Base-by-base conservation (phyloP, 2,329 filamentous ascomycete species). In the Zymoseptoria ardabiliae region DNA sequence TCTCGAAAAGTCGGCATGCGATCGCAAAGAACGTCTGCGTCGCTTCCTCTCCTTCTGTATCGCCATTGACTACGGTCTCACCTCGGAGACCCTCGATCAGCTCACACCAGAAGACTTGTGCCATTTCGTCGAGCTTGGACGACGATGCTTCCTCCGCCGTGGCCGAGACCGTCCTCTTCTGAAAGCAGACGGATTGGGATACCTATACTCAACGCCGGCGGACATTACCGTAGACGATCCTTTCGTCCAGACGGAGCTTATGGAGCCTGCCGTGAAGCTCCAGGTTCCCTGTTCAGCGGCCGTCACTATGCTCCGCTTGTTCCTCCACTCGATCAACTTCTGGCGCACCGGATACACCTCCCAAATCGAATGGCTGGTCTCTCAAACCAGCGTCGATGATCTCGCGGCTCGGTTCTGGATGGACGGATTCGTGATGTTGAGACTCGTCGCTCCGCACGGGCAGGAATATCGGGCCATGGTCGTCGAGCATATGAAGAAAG, bases 31-130 rank as follows among this genome's bases (percentile, higher is more conserved):
- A 50, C 35, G 45, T 3, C 54, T 56, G 13, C 45, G 54, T 9
- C 21, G 48, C 7, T 56, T 56, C 48, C 54, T 56, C 9, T 22
- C 54, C 3, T 56, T 56, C 41, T 56, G 54, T 48, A 17, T 56
- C 5, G 54, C 54, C 8, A 49, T 56, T 22, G 45, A 56, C 45
- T 56, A 56, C 21, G 54, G 21, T 8, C 10, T 35, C 23, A 45
- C 49, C 17, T 49, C 28, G 8, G 41, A 28, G n/a, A 25, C 20
- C 19, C 54, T 48, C 6, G 54, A 56, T 11, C 23, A 48, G 35
- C 35, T 41, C 17, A 41, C 35, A 11, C 13, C 13, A 9, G 35
- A 41, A 41, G 35, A 41, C 17, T 41, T 17, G 10, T 41, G 35
- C 35, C 10, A 11, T 11, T 41, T 41, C 17, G 35, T 41, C 2